Percentiles rank a stretch among this genome's conserved stretches.
phyloP scores from a whole-genome alignment of 192 early-diverging fungal genomes.

The Backusella sp. region DNA sequence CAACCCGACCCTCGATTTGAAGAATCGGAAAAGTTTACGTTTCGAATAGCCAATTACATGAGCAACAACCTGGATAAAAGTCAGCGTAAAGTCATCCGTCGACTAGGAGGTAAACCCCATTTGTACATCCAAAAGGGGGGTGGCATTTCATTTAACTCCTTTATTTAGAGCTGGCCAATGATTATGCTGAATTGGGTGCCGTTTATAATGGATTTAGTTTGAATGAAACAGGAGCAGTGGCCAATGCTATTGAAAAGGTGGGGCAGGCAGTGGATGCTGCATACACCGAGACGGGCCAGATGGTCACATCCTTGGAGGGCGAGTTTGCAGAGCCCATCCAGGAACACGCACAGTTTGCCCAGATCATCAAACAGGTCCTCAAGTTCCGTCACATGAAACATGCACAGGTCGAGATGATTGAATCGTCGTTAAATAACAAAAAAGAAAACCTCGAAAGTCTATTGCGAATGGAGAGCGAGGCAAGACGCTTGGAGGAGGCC shows the following conservation, averaged over 20 bases:
- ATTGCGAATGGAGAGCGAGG: conserved; percentile 67
- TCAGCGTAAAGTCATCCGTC: conserved; percentile 71
- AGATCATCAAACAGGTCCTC: conserved; percentile 84
- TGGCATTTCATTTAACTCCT: neutral
- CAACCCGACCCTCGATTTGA: conserved; percentile 84
- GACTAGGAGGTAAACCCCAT: conserved; percentile 59
- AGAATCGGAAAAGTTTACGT: conserved; percentile 90
- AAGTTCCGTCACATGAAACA: conserved; percentile 85
- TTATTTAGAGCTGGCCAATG: conserved; percentile 42
- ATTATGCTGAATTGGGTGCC: conserved; percentile 88
- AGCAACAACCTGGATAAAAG: conserved; percentile 67
- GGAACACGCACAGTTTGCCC: conserved; percentile 87
- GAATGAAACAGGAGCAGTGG: conserved; percentile 70
- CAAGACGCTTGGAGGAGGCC: conserved; percentile 68
- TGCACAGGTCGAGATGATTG: conserved; percentile 77
- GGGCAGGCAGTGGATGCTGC: conserved; percentile 91
- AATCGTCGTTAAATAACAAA: conserved; percentile 73
- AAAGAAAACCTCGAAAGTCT: conserved; percentile 59
- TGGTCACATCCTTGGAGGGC: conserved; percentile 71
- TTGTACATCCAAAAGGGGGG: neutral
- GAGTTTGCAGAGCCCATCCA: conserved; percentile 81
- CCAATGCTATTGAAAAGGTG: conserved; percentile 85
- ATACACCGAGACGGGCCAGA: conserved; percentile 67
- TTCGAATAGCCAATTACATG: conserved; percentile 82
- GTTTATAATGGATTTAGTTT: conserved; percentile 95